These are phyloP conservation scores for Sugiyamaella valdiviana DNA, from an alignment of 805 yeast genomes.

Conservation along the genomic window DNA sequence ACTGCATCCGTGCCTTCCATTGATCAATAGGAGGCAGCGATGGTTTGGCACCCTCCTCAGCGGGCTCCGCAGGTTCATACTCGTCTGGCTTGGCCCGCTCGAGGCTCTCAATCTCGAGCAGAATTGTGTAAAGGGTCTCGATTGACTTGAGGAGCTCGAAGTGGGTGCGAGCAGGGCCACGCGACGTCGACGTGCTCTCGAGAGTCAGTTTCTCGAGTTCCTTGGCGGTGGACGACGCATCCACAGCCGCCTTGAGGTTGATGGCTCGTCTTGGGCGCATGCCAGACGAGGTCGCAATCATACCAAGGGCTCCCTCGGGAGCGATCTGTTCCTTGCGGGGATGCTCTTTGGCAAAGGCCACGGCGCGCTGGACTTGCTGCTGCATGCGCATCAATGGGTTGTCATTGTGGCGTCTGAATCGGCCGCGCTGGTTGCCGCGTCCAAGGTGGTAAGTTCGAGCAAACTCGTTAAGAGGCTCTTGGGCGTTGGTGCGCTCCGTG, in stretches of 20 bases:
- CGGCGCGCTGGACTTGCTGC: constrained; percentile 95
- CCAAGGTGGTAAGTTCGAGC: constrained; percentile 89
- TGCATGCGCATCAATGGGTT: constrained; percentile 95
- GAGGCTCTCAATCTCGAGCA: constrained; percentile 71
- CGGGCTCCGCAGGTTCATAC: constrained; percentile 24
- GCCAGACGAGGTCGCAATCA: constrained; percentile 68
- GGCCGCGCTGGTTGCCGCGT: constrained; percentile 71
- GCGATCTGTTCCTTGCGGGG: constrained; percentile 61
- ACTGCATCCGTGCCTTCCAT: constrained; percentile 31
- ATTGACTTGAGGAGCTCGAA: constrained; percentile 58
- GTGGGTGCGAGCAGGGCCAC: constrained; percentile 27
- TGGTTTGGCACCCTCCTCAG: constrained; percentile 10
- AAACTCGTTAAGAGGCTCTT: constrained; percentile 62
- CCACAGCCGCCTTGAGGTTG: constrained; percentile 33
- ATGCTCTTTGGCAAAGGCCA: constrained; percentile 83
- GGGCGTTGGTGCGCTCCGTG: constrained; percentile 51
- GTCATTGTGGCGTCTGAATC: constrained; percentile 40
- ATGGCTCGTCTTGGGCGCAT: constrained; percentile 85
- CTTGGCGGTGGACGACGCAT: constrained; percentile 5
- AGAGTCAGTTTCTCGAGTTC: constrained; percentile 12
- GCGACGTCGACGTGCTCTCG: constrained; percentile 13
- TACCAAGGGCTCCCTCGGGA: constrained; percentile 84
- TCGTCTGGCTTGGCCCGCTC: constrained; percentile 50
- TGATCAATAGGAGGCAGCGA: not conserved
- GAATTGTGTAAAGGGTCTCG: constrained; percentile 72